phyloP scores from a whole-genome alignment of 2,329 filamentous ascomycete genomes.

The Akanthomyces lecanii region DNA sequence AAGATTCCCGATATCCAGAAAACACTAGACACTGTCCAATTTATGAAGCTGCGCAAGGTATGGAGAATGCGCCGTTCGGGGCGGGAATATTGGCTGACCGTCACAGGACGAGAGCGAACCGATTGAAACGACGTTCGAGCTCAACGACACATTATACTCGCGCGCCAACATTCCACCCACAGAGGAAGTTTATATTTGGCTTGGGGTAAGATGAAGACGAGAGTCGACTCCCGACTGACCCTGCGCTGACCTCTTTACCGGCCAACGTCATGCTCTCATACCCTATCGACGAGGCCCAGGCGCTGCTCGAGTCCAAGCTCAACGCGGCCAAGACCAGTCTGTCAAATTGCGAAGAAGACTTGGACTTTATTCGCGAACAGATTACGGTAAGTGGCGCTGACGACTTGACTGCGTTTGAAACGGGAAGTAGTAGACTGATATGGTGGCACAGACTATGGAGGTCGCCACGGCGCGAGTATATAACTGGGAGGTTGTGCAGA shows the following conservation, averaged over 20 bases:
- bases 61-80: neutral
- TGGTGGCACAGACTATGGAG: conserved; percentile 70
- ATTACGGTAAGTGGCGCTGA: conserved; percentile 64
- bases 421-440: neutral
- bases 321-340: conserved; percentile 74
- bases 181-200: conserved; percentile 93
- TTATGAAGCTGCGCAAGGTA: conserved; percentile 74
- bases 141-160: conserved; percentile 93
- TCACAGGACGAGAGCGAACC: conserved; percentile 54
- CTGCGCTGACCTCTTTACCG: conserved; percentile 39
- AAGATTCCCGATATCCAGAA: conserved; percentile 98
- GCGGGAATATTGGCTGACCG: conserved; percentile 20
- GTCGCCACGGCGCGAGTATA: conserved; percentile 96
- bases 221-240: neutral
- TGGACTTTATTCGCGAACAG: conserved; percentile 93
- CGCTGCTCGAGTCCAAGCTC: conserved; percentile 72
- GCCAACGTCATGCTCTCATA: conserved; percentile 98
- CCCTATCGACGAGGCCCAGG: conserved; percentile 80
- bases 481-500: conserved; percentile 97
- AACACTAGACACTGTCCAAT: conserved; percentile 86
- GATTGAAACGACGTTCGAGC: conserved; percentile 88
- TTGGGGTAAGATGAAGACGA: conserved; percentile 60
- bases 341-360: conserved; percentile 88
- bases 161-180: conserved; percentile 78
- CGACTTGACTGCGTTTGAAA: neutral